phyloP scores from a whole-genome alignment of 1,139 yeast genomes.

The Lodderomyces orthopsilosis region DNA sequence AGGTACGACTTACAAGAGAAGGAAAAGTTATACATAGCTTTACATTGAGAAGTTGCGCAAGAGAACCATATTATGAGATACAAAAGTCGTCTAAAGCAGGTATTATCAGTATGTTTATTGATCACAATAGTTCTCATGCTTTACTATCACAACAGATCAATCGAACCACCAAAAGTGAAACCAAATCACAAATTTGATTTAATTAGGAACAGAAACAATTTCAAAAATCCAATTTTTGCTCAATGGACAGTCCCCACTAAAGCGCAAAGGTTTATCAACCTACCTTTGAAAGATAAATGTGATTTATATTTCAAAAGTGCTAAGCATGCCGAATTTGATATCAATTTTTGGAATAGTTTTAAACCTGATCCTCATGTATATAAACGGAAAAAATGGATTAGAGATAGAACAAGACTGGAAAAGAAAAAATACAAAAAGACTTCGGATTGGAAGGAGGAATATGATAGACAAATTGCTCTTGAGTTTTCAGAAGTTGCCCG shows the following conservation, averaged over 20 bases:
- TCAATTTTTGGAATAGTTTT: conserved; percentile 17
- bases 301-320: conserved; percentile 15
- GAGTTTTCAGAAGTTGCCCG: conserved; percentile 13
- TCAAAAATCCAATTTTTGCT: conserved; percentile 16
- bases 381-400: conserved; percentile 27
- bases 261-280: not conserved
- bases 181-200: conserved; percentile 10
- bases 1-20: no score
- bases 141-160: conserved; percentile 4
- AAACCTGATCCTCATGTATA: conserved; percentile 23
- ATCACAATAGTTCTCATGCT: not conserved
- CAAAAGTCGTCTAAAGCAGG: not conserved
- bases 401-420: conserved; percentile 15
- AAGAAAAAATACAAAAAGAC: conserved; percentile 15
- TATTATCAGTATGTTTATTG: not conserved
- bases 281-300: conserved; percentile 16
- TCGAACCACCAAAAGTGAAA: not conserved
- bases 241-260: conserved; percentile 11
- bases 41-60: no score
- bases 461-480: conserved; percentile 13
- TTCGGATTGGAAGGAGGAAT: conserved; percentile 12
- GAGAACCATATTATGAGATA: not conserved
- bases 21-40: no score
- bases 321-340: conserved; percentile 13
- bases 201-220: conserved; percentile 11